phyloP scores from a whole-genome alignment of 116 monocot genomes.

The Zostera marina region DNA sequence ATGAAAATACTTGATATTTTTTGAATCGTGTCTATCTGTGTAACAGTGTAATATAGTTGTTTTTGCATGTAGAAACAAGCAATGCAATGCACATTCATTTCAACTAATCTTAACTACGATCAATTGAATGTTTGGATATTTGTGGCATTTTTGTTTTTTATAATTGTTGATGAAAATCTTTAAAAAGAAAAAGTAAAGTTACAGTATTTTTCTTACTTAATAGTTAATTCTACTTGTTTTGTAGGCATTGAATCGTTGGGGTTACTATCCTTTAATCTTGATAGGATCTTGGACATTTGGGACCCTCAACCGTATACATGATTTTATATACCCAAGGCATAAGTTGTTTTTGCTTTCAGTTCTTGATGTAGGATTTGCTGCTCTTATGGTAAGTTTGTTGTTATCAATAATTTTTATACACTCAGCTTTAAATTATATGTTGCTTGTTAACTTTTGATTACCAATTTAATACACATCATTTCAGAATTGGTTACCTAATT shows the following conservation, averaged over 20 bases:
- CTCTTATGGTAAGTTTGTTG: slow-evolving; percentile 59
- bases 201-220: neutral
- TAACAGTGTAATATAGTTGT: too few relatives aligned
- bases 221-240: slow-evolving; percentile 9
- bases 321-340: slow-evolving; percentile 51
- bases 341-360: slow-evolving; percentile 83
- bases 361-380: slow-evolving; percentile 78
- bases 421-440: neutral
- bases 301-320: slow-evolving; percentile 75
- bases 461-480: neutral
- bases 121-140: neutral
- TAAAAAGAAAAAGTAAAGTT: neutral
- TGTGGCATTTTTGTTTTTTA: too few relatives aligned
- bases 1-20: too few relatives aligned
- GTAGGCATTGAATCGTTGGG: slow-evolving; percentile 89
- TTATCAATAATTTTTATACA: neutral
- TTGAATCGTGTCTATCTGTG: too few relatives aligned
- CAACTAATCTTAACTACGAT: too few relatives aligned
- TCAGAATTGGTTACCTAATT: neutral
- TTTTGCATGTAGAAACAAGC: too few relatives aligned
- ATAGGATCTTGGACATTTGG: slow-evolving; percentile 97
- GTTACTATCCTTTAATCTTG: slow-evolving; percentile 91
- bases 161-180: neutral
- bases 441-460: neutral
- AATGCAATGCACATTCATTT: too few relatives aligned